Percentiles rank a stretch among this genome's conserved stretches.
phyloP scores from a whole-genome alignment of 768 basidiomycete species.

The Collybiopsis luxurians region DNA sequence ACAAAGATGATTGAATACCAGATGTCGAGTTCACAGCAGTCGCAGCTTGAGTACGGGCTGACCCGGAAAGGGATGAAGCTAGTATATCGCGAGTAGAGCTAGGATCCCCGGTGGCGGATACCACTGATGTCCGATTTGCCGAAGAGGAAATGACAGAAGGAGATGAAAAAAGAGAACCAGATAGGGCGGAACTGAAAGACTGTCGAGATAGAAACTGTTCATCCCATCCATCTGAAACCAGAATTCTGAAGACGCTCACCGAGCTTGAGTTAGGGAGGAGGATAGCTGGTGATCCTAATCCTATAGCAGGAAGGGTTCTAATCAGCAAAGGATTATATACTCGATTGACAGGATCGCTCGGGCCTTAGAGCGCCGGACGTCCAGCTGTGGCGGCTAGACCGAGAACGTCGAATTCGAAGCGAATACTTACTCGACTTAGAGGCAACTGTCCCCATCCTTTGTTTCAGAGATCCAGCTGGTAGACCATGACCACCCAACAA shows the following conservation, averaged over 20 bases:
- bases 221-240: no score
- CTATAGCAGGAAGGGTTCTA: no score
- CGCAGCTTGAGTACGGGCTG: neutral
- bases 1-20: neutral
- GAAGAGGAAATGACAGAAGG: neutral
- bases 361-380: neutral
- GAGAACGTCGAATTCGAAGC: neutral
- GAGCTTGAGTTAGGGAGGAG: conserved; percentile 1
- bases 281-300: neutral
- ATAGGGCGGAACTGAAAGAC: neutral
- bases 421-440: neutral
- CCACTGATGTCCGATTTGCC: neutral
- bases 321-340: no score
- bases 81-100: neutral
- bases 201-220: no score
- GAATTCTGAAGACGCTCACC: neutral
- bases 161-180: neutral
- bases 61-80: neutral
- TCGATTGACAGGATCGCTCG: neutral
- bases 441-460: conserved; percentile 1
- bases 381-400: neutral
- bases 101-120: neutral
- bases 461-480: neutral
- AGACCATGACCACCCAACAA: conserved; percentile 6
- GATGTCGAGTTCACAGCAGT: neutral